Base-by-base conservation (phyloP, 2,329 filamentous ascomycete species). In the Aspergillus brunneoviolaceus region DNA sequence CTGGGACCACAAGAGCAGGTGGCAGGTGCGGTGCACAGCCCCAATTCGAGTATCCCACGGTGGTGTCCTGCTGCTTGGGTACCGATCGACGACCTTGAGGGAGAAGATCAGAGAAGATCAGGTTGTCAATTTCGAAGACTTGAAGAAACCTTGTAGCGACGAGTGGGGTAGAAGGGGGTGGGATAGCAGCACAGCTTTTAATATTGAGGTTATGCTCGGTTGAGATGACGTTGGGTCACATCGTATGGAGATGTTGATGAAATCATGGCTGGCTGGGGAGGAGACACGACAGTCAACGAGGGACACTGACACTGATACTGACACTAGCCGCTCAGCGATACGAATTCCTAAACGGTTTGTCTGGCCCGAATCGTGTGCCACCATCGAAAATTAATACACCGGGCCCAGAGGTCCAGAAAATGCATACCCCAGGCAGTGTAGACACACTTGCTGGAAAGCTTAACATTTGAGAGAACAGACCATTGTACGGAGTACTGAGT, bases 21-120 rank as follows among this genome's bases (percentile, higher is more conserved):
- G 45, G 53, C 53, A 55, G 53, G 42, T 49, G 53, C 53, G 53
- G 42, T 49, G 53, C 53, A 55, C 53, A 55, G 53, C 53, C 53
- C 33, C 53, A 55, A 55, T 49, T 31, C 19, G 29, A 55, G 45
- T 42, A 55, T 55, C 45, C 45, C 31, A 55, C 53, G 53, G 39
- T 35, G 33, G 33, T 35, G 14, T 16, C 14, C 11, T 12, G 14
- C 12, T 35, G 14, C 27, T 29, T 29, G 27, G 27, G 27, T 29
- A 29, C 27, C 27, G 27, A 29, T 29, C 27, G 14, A 35, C 11
- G 33, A 35, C 33, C 33, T 35, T 35, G 27, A 29, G 23, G 23
- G 33, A 12, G 33, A 35, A 16, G 11, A 16, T 35, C 11, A 12
- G 33, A 12, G 33, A 35, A 16, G 11, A 16, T 35, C 11, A 12